These are phyloP conservation scores for Globisporangium acanthophoron DNA, from an alignment of 352 stramenopile genomes.

Conservation along the genomic window DNA sequence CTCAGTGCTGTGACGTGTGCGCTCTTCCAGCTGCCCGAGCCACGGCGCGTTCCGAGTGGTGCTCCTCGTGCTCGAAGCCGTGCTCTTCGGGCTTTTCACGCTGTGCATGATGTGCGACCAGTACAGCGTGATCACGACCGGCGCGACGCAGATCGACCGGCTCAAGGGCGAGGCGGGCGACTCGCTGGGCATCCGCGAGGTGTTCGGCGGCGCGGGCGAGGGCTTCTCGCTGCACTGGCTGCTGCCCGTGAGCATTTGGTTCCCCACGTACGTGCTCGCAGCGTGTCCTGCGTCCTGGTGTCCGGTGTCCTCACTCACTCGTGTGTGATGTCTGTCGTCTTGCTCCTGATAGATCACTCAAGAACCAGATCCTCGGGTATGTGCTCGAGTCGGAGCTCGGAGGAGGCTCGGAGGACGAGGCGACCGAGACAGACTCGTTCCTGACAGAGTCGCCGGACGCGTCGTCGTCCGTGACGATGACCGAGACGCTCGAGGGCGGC, in stretches of 20 bases:
- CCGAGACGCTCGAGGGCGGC: slow-evolving; percentile 71
- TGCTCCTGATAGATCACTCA: slow-evolving; percentile 45
- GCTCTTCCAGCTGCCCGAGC: slow-evolving; percentile 47
- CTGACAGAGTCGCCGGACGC: slow-evolving; percentile 36
- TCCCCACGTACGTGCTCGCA: slow-evolving; percentile 50
- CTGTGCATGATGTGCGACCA: slow-evolving; percentile 99
- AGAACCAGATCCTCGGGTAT: slow-evolving; percentile 80
- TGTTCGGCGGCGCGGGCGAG: slow-evolving; percentile 61
- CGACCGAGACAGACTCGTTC: slow-evolving; percentile 70
- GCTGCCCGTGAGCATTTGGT: slow-evolving; percentile 84
- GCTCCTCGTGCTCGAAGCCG: slow-evolving; percentile 80
- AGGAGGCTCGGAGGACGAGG: slow-evolving; percentile 57
- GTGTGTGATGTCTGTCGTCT: slow-evolving; percentile 2
- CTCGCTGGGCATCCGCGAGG: slow-evolving; percentile 75
- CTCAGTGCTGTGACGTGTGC: not conserved
- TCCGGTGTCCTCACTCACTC: not conserved
- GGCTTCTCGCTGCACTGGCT: slow-evolving; percentile 74
- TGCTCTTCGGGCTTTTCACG: slow-evolving; percentile 98
- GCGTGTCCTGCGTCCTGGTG: not conserved
- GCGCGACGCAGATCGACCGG: slow-evolving; percentile 97
- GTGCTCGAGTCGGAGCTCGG: slow-evolving; percentile 68
- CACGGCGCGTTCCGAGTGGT: slow-evolving; percentile 76
- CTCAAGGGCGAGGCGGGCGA: slow-evolving; percentile 88
- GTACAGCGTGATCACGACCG: slow-evolving; percentile 94
- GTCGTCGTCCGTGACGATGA: slow-evolving; percentile 38